Evolutionary conservation across 768 basidiomycete species (phyloP).

Genomic region (Lyophyllum decastes): DNA sequence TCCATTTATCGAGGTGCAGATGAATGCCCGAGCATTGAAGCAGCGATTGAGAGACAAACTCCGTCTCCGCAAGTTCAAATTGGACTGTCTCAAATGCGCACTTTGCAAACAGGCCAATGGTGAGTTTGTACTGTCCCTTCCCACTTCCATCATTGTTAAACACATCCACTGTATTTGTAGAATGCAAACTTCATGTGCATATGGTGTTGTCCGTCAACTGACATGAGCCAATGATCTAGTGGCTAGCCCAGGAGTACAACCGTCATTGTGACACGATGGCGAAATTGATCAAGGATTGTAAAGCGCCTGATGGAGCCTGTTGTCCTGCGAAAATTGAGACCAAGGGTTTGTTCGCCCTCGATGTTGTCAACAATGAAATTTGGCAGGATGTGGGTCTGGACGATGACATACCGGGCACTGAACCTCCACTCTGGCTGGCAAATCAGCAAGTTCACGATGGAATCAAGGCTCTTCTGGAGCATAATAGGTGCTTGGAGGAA

Average conservation of each 20-base stretch:
- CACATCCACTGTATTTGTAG: background rate
- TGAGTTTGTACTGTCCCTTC: no score
- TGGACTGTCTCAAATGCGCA: background rate
- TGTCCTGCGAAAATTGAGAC: background rate
- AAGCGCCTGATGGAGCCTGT: background rate
- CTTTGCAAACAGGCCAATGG: no score
- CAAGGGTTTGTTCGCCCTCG: background rate
- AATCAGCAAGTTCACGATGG: no score
- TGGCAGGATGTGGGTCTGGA: background rate
- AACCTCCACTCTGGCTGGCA: no score
- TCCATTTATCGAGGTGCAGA: background rate
- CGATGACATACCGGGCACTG: background rate
- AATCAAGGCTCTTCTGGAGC: no score
- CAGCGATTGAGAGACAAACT: background rate
- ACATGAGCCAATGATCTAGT: background rate
- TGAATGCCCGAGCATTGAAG: background rate
- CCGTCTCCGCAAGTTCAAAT: background rate
- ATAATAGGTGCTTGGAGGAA: no score
- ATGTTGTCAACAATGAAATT: background rate
- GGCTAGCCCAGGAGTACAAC: background rate
- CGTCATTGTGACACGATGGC: background rate
- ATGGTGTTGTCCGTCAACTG: background rate
- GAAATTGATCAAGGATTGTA: background rate
- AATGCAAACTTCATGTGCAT: background rate
- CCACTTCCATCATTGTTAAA: no score